phyloP scores from a whole-genome alignment of 1,284 basidiomycete species.

The Rhodotorula sp. region DNA sequence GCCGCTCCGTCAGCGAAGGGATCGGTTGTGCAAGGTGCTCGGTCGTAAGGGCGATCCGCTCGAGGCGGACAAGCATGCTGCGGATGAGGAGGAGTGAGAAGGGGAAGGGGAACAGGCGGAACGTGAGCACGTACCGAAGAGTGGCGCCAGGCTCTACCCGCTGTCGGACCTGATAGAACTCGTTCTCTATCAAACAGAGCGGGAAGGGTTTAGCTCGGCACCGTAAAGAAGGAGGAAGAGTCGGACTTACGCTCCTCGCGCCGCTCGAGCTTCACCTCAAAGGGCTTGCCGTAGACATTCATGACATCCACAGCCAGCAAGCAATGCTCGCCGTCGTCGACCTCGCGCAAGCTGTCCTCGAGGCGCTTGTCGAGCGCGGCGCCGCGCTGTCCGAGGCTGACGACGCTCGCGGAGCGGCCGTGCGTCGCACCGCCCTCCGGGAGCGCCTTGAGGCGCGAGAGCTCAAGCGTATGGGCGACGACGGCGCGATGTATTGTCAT shows the following conservation, averaged over 20 bases:
- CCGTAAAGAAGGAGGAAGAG: neutral
- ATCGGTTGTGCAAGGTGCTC: constrained; percentile 67
- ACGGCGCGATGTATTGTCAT: constrained; percentile 89
- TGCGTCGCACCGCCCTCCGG: constrained; percentile 14
- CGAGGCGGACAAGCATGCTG: constrained; percentile 78
- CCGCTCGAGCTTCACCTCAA: constrained; percentile 74
- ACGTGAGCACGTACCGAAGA: constrained; percentile 60
- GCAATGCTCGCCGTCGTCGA: constrained; percentile 69
- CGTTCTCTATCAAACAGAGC: constrained; percentile 4
- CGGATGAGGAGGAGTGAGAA: neutral
- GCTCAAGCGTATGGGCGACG: constrained; percentile 75
- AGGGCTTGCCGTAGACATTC: constrained; percentile 84
- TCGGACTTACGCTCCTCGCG: constrained; percentile 21
- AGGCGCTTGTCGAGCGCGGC: constrained; percentile 41
- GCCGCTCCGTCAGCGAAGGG: constrained; percentile 80
- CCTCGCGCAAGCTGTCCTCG: constrained; percentile 45
- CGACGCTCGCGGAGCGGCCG: constrained; percentile 36
- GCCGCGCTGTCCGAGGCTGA: constrained; percentile 29
- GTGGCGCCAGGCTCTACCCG: constrained; percentile 66
- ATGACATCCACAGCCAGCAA: constrained; percentile 81
- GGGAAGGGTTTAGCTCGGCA: neutral
- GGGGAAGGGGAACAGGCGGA: neutral
- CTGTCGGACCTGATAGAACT: constrained; percentile 31
- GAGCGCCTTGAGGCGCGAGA: constrained; percentile 58
- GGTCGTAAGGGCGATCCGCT: constrained; percentile 64